Base-by-base conservation (phyloP, 495 filamentous ascomycete genomes). In the Geoglossum glabrum region DNA sequence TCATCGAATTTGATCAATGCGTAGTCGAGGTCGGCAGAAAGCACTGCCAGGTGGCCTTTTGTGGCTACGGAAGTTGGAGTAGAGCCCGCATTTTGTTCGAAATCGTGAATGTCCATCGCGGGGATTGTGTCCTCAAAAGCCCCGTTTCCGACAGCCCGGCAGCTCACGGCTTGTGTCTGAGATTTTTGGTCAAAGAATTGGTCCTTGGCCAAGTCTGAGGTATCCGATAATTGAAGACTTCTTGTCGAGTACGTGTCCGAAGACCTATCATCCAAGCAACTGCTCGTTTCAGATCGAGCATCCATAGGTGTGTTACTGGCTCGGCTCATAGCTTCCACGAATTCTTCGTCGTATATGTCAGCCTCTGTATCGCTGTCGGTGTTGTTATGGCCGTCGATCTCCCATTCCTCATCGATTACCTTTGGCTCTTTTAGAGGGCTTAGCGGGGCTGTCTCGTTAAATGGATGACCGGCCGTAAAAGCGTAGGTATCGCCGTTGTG, bases 261-360 rank as follows among this genome's bases (percentile, higher is more conserved):
- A 17, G 56, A 50, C 3, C 25, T 21, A 21, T 25, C 46, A 50
- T 50, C 46, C 3, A 21, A 50, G n/a, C 1, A 3, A 17, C 28
- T 11, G n/a, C 19, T 52, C 0, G 9, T 21, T n/a, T 50, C 56
- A 3, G 57, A 54, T 3, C 0, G 4, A 27, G 17, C 36, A 0
- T 17, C 52, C n/a, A 6, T 28, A 1, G 57, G 43, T 15, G 56
- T 59, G 11, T 33, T 1, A 38, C 60, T 61, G 28, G 57, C 60
- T 57, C 52, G 50, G 28, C 60, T 62, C 0, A 57, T 62, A 8
- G 56, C 43, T 30, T 62, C 60, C 19, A 56, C 52, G 3, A n/a
- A 26, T 5, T 62, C 50, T 36, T 56, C 52, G 15, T 54, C 60
- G 31, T n/a, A n/a, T n/a, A 23, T 28, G 9, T 30, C 27, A 3